Percentiles rank a stretch among this genome's conserved stretches.
Conservation (phyloP, 768 basidiomycete genomes). For the Amanita pseudoporphyria region DNA sequence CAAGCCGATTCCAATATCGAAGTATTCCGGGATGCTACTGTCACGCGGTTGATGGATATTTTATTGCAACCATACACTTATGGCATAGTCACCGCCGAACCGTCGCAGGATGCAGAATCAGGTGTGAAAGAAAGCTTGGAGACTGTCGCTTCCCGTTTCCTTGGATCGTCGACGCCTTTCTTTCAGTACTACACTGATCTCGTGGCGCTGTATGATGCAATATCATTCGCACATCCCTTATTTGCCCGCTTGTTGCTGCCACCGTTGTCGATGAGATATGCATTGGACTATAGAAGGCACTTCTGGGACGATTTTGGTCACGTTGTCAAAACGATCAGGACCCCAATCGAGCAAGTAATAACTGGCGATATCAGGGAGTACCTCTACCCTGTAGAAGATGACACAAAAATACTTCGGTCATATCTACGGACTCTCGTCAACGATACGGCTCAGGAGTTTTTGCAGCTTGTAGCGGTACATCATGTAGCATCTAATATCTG, state of each 20-base stretch:
- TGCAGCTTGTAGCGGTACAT: constrained; percentile 63
- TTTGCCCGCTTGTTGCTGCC: constrained; percentile 73
- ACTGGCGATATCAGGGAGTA: constrained; percentile 47
- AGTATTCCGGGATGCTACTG: constrained; percentile 70
- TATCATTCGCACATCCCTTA: constrained; percentile 74
- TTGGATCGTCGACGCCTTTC: constrained; percentile 69
- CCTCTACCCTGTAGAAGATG: constrained; percentile 62
- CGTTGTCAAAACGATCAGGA: constrained; percentile 49
- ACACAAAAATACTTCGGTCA: constrained; percentile 49
- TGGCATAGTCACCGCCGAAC: constrained; percentile 12
- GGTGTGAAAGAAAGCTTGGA: constrained; percentile 32
- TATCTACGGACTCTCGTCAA: constrained; percentile 52
- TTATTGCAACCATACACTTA: constrained; percentile 49
- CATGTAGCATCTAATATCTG: constrained; percentile 72
- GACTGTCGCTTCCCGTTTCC: constrained; percentile 41
- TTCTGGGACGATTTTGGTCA: constrained; percentile 78
- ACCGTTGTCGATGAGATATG: constrained; percentile 67
- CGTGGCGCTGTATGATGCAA: constrained; percentile 80
- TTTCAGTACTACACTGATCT: constrained; percentile 94
- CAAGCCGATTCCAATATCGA: constrained; percentile 44
- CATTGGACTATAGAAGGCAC: constrained; percentile 74
- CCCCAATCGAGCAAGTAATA: constrained; percentile 41
- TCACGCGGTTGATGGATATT: constrained; percentile 48
- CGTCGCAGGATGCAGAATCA: not conserved
- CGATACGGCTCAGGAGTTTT: constrained; percentile 41